Percentiles rank a stretch among this genome's conserved stretches.
Conservation (phyloP, 1,284 basidiomycete species). For the Inonotus hispidus region DNA sequence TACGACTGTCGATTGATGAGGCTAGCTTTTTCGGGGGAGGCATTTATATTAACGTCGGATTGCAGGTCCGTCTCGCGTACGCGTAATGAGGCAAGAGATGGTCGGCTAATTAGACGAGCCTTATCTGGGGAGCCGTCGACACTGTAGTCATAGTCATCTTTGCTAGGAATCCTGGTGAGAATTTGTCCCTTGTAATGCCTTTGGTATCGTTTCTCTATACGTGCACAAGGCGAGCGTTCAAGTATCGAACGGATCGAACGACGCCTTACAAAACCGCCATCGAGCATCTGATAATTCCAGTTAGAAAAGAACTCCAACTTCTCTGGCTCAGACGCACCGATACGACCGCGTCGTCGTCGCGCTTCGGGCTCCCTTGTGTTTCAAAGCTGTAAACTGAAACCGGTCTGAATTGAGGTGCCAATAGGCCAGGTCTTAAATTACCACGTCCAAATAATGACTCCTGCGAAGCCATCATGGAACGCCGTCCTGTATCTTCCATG, state of each 20-base stretch:
- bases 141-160: slow-evolving; percentile 30
- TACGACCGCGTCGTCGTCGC: slow-evolving; percentile 77
- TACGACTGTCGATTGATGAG: slow-evolving; percentile 57
- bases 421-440: slow-evolving; percentile 28
- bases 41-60: background rate
- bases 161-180: slow-evolving; percentile 28
- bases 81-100: slow-evolving; percentile 52
- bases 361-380: slow-evolving; percentile 45
- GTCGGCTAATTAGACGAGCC: slow-evolving; percentile 23
- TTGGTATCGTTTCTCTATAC: slow-evolving; percentile 57
- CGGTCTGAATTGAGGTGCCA: slow-evolving; percentile 52
- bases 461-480: slow-evolving; percentile 41
- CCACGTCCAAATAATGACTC: slow-evolving; percentile 66
- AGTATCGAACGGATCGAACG: slow-evolving; percentile 58
- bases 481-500: slow-evolving; percentile 56
- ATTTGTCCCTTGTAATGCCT: slow-evolving; percentile 25
- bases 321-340: slow-evolving; percentile 40
- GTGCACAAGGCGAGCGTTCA: slow-evolving; percentile 65
- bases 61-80: slow-evolving; percentile 17
- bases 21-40: slow-evolving; percentile 21
- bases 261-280: slow-evolving; percentile 65
- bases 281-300: slow-evolving; percentile 53
- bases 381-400: slow-evolving; percentile 55
- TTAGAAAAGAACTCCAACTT: background rate
- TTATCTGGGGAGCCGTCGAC: slow-evolving; percentile 34